These are phyloP conservation scores for Penstemon newberryi DNA, from an alignment of 257 asterid species.

Conservation along the genomic window DNA sequence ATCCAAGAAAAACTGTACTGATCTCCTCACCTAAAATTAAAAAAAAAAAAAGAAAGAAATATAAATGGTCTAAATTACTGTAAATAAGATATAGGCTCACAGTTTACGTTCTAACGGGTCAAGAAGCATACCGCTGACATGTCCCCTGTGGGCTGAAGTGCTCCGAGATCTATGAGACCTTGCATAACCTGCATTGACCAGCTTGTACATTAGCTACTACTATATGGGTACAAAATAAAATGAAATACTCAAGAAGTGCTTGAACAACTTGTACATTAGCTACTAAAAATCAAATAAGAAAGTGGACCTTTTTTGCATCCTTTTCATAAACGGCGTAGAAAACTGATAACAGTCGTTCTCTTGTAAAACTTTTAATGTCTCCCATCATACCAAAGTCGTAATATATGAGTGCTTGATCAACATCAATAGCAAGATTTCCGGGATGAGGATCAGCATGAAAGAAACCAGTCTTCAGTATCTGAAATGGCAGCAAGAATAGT, in stretches of 20 bases:
- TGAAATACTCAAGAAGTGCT: background rate
- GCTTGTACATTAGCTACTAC: constrained; percentile 13
- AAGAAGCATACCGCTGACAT: constrained; percentile 67
- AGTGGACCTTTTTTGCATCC: constrained; percentile 83
- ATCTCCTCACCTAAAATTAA: constrained; percentile 74
- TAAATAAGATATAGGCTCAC: background rate
- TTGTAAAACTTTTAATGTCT: constrained; percentile 85
- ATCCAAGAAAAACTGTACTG: constrained; percentile 91
- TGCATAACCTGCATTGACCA: constrained; percentile 69
- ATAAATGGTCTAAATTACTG: background rate
- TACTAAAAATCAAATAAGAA: constrained; percentile 13
- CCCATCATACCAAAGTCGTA: constrained; percentile 99
- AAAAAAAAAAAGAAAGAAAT: background rate
- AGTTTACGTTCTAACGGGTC: background rate
- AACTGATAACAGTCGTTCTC: constrained; percentile 73
- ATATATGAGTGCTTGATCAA: constrained; percentile 84
- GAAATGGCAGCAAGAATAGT: constrained; percentile 30
- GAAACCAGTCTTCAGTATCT: constrained; percentile 95
- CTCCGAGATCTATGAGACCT: constrained; percentile 84
- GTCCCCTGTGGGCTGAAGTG: constrained; percentile 98
- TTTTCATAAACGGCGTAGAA: constrained; percentile 96
- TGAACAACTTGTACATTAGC: constrained; percentile 13
- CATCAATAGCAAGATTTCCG: constrained; percentile 94
- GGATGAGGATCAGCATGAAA: constrained; percentile 99
- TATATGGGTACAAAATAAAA: background rate